Evolutionary conservation across 192 early-diverging fungal species (phyloP).

Genomic region (Haplosporangium gracile): DNA sequence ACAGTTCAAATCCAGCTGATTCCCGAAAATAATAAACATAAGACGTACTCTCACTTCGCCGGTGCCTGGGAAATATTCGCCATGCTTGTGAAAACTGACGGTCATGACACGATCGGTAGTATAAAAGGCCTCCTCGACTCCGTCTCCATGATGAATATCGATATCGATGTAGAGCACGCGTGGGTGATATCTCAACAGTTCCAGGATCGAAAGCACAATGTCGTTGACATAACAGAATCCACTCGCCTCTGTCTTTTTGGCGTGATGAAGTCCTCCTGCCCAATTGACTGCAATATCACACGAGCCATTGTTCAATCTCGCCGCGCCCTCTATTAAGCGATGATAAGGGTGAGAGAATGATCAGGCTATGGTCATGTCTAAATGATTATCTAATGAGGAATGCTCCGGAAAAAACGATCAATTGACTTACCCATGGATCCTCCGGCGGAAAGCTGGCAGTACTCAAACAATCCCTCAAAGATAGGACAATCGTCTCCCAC

Average conservation of each 20-base stretch:
- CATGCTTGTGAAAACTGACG: slow-evolving; percentile 98
- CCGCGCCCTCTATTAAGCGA: slow-evolving; percentile 75
- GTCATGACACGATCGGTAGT: slow-evolving; percentile 99
- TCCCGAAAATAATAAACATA: neutral
- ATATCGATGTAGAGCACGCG: slow-evolving; percentile 98
- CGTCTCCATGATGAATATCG: slow-evolving; percentile 99
- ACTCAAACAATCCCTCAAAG: slow-evolving; percentile 96
- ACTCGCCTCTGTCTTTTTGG: slow-evolving; percentile 95
- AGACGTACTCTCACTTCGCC: slow-evolving; percentile 87
- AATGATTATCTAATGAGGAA: neutral
- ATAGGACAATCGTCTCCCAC: slow-evolving; percentile 95
- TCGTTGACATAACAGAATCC: slow-evolving; percentile 99
- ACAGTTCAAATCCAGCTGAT: neutral
- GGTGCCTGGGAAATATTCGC: slow-evolving; percentile 98
- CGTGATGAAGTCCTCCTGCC: slow-evolving; percentile 97
- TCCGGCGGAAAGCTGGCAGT: slow-evolving; percentile 91
- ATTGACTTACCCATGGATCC: slow-evolving; percentile 83
- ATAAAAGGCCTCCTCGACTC: slow-evolving; percentile 99
- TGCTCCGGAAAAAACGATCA: neutral
- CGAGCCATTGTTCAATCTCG: slow-evolving; percentile 83
- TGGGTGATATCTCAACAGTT: slow-evolving; percentile 88
- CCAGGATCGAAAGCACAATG: slow-evolving; percentile 94
- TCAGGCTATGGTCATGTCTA: neutral
- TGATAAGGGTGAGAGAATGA: neutral
- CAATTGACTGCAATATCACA: slow-evolving; percentile 96